These are phyloP conservation scores for Rhypophila decipiens DNA, from an alignment of 495 filamentous ascomycete species.

Conservation along the genomic window DNA sequence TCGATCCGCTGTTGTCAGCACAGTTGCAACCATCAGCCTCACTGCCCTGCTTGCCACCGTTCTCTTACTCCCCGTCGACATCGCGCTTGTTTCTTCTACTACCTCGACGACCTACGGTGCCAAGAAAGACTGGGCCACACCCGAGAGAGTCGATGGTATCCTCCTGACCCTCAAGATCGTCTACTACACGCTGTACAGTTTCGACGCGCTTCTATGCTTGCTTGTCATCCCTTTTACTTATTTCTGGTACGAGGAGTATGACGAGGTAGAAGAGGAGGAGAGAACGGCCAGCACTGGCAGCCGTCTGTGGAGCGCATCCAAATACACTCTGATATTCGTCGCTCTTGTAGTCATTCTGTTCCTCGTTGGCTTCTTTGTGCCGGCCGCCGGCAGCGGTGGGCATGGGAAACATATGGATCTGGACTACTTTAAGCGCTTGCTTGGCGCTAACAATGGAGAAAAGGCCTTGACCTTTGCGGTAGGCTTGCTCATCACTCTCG, in stretches of 20 bases:
- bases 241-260: conserved; percentile 97
- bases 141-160: conserved; percentile 67
- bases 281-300: conserved; percentile 62
- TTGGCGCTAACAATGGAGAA: conserved; percentile 84
- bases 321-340: conserved; percentile 85
- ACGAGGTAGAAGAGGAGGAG: conserved; percentile 73
- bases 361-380: conserved; percentile 88
- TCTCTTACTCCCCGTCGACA: conserved; percentile 87
- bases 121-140: conserved; percentile 92
- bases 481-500: conserved; percentile 77
- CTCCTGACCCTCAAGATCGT: conserved; percentile 73
- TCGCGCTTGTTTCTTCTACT: conserved; percentile 89
- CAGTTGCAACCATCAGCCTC: conserved; percentile 78
- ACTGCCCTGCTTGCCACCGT: conserved; percentile 85
- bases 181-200: conserved; percentile 86
- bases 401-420: conserved; percentile 62
- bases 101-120: conserved; percentile 65
- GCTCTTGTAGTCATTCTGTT: conserved; percentile 75
- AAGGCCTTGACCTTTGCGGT: conserved; percentile 83
- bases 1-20: conserved; percentile 69
- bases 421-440: conserved; percentile 83
- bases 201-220: conserved; percentile 88
- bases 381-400: conserved; percentile 57
- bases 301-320: conserved; percentile 73
- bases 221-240: conserved; percentile 91